Evolutionary conservation across 768 basidiomycete species (phyloP).

Genomic region (Suillus alpinus): DNA sequence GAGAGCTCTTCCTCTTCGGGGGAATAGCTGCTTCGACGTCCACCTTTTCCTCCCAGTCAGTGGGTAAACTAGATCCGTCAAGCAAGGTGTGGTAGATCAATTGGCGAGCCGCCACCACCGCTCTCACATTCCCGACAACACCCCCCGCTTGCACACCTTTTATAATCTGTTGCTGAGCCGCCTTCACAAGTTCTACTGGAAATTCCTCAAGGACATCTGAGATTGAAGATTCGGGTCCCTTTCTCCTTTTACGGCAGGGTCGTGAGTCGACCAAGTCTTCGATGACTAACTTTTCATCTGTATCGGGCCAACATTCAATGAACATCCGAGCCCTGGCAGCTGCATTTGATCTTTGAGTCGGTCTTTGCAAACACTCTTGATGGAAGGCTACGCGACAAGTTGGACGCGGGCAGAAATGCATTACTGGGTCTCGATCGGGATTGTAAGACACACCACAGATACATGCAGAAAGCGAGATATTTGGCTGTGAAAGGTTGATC

Average conservation of each 20-base stretch:
- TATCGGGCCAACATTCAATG: conserved; percentile 37
- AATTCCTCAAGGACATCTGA: conserved; percentile 20
- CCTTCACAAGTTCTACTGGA: conserved; percentile 36
- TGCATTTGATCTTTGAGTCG: conserved; percentile 19
- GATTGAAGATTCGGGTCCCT: not conserved
- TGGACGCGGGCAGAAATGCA: conserved; percentile 59
- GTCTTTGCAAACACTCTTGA: conserved; percentile 39
- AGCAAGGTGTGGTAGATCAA: conserved; percentile 42
- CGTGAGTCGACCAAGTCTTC: not conserved
- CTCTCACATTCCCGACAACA: conserved; percentile 47
- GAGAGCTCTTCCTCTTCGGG: conserved; percentile 15
- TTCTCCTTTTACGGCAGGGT: conserved; percentile 18
- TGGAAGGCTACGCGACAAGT: conserved; percentile 49
- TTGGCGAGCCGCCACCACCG: conserved; percentile 46
- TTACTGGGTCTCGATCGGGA: conserved; percentile 38
- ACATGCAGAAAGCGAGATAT: conserved; percentile 38
- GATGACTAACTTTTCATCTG: conserved; percentile 17
- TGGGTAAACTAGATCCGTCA: conserved; percentile 26
- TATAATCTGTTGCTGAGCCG: conserved; percentile 54
- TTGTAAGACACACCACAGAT: conserved; percentile 46
- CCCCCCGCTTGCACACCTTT: conserved; percentile 43
- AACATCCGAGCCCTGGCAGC: conserved; percentile 22
- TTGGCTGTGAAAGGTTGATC: conserved; percentile 34
- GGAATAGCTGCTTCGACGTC: conserved; percentile 21
- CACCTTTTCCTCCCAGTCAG: conserved; percentile 40